Evolutionary conservation across 2,329 filamentous ascomycete species (phyloP).

Genomic region (Colletotrichum gloeosporioides): DNA sequence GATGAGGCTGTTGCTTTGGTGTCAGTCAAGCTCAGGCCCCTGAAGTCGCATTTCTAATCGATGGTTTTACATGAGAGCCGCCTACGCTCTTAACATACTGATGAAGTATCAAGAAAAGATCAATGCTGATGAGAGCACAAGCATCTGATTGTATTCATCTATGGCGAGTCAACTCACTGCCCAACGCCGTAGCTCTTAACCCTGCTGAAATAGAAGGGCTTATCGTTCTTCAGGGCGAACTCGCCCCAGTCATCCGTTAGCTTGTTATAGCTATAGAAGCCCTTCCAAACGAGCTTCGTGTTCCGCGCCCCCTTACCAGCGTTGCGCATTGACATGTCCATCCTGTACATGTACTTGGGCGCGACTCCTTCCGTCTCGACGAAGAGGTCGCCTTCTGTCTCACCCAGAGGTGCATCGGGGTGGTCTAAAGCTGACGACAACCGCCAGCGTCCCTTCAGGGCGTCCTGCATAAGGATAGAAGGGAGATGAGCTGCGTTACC

Average conservation of each 20-base stretch:
- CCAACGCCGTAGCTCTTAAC: constrained; percentile 66
- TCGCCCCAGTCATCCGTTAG: constrained; percentile 90
- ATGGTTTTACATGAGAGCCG: background rate
- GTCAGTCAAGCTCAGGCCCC: background rate
- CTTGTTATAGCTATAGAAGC: constrained; percentile 89
- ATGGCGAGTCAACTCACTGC: constrained; percentile 32
- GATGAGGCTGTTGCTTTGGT: background rate
- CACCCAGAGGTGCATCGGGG: constrained; percentile 33
- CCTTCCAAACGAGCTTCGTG: constrained; percentile 87
- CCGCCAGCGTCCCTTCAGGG: constrained; percentile 56
- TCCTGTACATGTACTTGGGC: constrained; percentile 80
- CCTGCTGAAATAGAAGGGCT: constrained; percentile 71
- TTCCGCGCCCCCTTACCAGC: constrained; percentile 72
- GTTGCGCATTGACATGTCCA: constrained; percentile 76
- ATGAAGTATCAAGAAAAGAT: background rate
- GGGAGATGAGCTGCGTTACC: constrained; percentile 37
- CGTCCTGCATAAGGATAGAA: constrained; percentile 69
- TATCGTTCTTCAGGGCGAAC: constrained; percentile 71
- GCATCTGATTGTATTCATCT: constrained; percentile 20
- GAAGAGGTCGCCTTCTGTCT: constrained; percentile 71
- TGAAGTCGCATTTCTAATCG: background rate
- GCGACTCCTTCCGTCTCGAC: constrained; percentile 87
- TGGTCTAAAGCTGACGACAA: constrained; percentile 40
- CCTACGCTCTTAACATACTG: background rate
- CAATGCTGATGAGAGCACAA: background rate